Conservation (phyloP, 148 eudicot genomes). For the Mesembryanthemum crystallinum region DNA sequence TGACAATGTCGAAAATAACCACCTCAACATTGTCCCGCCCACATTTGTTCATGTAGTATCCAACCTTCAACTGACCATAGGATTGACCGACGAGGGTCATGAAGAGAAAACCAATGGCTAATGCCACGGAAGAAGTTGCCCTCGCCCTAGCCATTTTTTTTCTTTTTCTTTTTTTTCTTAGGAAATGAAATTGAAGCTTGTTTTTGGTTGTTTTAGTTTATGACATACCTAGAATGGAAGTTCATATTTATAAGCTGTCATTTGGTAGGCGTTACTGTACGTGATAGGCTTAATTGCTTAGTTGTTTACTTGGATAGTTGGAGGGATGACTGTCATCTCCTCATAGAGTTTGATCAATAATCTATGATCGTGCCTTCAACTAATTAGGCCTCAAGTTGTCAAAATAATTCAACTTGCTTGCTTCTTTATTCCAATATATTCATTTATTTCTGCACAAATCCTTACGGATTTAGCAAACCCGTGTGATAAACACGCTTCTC, state of each 20-base stretch:
- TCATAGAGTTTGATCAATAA: neutral
- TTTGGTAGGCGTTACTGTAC: too few relatives aligned
- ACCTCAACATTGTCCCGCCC: slow-evolving; percentile 7
- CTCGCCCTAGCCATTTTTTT: slow-evolving; percentile 9
- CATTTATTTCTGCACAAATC: too few relatives aligned
- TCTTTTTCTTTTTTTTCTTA: neutral
- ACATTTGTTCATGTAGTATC: slow-evolving; percentile 23
- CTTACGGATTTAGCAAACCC: too few relatives aligned
- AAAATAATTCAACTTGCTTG: too few relatives aligned
- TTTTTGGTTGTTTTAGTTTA: neutral
- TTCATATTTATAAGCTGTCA: slow-evolving; percentile 1
- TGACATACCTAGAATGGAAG: neutral
- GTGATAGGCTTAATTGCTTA: too few relatives aligned
- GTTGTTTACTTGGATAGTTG: too few relatives aligned
- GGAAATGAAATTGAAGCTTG: neutral
- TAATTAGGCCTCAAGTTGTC: too few relatives aligned
- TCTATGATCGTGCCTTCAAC: too few relatives aligned
- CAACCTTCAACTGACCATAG: slow-evolving; percentile 19
- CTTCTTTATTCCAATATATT: too few relatives aligned
- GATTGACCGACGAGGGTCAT: slow-evolving; percentile 20
- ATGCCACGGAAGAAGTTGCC: slow-evolving; percentile 1
- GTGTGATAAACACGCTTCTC: too few relatives aligned
- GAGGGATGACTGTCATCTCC: too few relatives aligned
- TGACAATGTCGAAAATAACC: slow-evolving; percentile 8
- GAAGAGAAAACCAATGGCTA: slow-evolving; percentile 17